Evolutionary conservation across 2,329 filamentous ascomycete species (phyloP), one percentile per base, ranked within the genome.

Genomic region (Colletotrichum limetticola): DNA sequence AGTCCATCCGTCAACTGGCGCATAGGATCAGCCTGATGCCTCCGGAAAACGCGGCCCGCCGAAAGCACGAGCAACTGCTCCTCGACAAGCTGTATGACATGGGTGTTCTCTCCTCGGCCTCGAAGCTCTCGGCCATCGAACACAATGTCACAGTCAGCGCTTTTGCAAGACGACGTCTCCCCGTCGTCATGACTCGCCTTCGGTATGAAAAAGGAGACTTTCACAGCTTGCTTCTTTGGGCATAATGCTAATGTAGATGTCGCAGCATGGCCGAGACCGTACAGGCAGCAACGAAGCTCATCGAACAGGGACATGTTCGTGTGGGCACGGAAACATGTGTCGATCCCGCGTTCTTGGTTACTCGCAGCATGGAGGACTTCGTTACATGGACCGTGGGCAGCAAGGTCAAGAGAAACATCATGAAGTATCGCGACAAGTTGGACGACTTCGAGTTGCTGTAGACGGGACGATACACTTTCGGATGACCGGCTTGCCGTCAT

Each of bases 401-500:
- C 83, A 98, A 98, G 93, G 95, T 98, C 82, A 98, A 97, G 92
- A 90, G 93, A 80, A 97, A 95, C 81, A 97, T 98, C 76, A 92
- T 98, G 90, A 94, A 94, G 84, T 98, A 98, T 82, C 91, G 95
- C 78, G 95, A 98, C 83, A 94, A 97, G 86, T 84, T 98, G 84
- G 96, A 98, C 84, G 96, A 98, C 84, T 98, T 97, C 80, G 96
- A 98, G 85, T 85, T 98, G 80, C 85, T 97, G 78, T 97, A 83
- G 11, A 66, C 37, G 35, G 61, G 60, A 57, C 24, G 55, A 57
- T 62, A 71, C 22, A 71, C 66, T 73, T 71, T 66, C 71, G 67
- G 71, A 66, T 66, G 56, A 46, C 42, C 9, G 49, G 60, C 55
- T 57, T 71, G 56, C 71, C 71, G 71, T 49, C 46, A 60, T 35